Evolutionary conservation across 2,329 filamentous ascomycete genomes (phyloP).

Genomic region (Tolypocladium inflatum): DNA sequence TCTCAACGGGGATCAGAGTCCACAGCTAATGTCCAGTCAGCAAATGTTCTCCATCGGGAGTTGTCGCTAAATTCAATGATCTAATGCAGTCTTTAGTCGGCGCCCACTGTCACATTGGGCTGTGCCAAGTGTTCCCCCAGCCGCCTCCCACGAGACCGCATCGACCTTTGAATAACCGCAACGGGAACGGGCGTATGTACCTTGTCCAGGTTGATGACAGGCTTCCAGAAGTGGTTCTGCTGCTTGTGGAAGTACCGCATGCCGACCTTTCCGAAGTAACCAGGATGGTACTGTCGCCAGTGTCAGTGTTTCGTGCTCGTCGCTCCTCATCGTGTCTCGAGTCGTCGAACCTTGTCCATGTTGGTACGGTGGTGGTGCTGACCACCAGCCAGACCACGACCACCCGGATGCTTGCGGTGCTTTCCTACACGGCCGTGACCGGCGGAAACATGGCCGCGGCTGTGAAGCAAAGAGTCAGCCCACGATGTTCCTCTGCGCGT

Average conservation of each 20-base stretch:
- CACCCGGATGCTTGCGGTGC: constrained; percentile 87
- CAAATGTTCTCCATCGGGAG: not conserved
- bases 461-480: constrained; percentile 28
- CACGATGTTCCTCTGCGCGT: not conserved
- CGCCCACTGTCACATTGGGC: not conserved
- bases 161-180: not conserved
- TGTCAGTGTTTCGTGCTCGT: constrained; percentile 14
- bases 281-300: constrained; percentile 70
- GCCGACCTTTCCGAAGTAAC: constrained; percentile 98
- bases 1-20: constrained; percentile 87
- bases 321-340: constrained; percentile 7
- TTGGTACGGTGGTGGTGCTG: constrained; percentile 69
- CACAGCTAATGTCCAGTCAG: constrained; percentile 58
- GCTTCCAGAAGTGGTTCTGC: constrained; percentile 96
- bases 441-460: constrained; percentile 95
- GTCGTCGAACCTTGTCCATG: constrained; percentile 68
- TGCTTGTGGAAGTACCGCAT: constrained; percentile 97
- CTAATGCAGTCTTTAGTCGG: not conserved
- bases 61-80: not conserved
- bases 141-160: not conserved
- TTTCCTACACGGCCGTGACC: constrained; percentile 98
- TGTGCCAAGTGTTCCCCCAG: not conserved
- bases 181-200: constrained; percentile 32
- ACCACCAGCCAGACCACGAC: constrained; percentile 90
- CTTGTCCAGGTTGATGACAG: constrained; percentile 98